A percentile compares a stretch with the other conserved stretches of the same genome.
These are phyloP conservation scores for Punica granatum DNA, from an alignment of 345 rosid species.

Conservation along the genomic window DNA sequence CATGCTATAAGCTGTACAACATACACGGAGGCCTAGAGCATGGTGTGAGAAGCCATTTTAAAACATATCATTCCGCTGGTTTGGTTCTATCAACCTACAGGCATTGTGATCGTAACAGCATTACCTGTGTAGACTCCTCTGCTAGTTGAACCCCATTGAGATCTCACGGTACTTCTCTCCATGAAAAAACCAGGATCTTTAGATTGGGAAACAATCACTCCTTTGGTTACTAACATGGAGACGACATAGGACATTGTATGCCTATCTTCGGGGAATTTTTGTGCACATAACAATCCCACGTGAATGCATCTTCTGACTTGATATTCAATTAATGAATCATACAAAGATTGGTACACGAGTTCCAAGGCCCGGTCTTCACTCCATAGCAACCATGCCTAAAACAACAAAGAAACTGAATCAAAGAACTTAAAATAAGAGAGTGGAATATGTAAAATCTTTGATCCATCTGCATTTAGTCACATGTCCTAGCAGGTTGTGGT, in stretches of 20 bases:
- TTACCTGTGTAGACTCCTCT: slow-evolving; percentile 10
- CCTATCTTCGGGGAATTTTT: slow-evolving; percentile 21
- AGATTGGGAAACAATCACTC: slow-evolving; percentile 13
- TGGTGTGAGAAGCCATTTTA: too few relatives aligned
- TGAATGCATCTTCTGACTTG: slow-evolving; percentile 17
- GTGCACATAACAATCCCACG: slow-evolving; percentile 21
- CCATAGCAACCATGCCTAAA: slow-evolving; percentile 32
- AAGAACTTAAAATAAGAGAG: not conserved
- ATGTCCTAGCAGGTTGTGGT: slow-evolving; percentile 19
- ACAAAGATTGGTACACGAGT: slow-evolving; percentile 9
- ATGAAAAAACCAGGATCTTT: slow-evolving; percentile 18
- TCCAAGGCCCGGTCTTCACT: slow-evolving; percentile 8
- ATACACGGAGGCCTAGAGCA: not conserved
- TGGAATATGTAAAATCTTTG: not conserved
- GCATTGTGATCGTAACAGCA: slow-evolving; percentile 9
- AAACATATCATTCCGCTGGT: too few relatives aligned
- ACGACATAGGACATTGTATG: slow-evolving; percentile 19
- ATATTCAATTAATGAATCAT: not conserved
- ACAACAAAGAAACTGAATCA: not conserved
- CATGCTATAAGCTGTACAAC: not conserved
- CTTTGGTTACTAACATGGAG: slow-evolving; percentile 18
- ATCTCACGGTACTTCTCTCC: not conserved
- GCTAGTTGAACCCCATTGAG: not conserved
- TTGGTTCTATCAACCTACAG: slow-evolving; percentile 10
- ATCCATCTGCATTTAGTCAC: slow-evolving; percentile 10